Evolutionary conservation across 1,139 yeast species (phyloP).

Genomic region (Barnettozyma hawaiiensis): DNA sequence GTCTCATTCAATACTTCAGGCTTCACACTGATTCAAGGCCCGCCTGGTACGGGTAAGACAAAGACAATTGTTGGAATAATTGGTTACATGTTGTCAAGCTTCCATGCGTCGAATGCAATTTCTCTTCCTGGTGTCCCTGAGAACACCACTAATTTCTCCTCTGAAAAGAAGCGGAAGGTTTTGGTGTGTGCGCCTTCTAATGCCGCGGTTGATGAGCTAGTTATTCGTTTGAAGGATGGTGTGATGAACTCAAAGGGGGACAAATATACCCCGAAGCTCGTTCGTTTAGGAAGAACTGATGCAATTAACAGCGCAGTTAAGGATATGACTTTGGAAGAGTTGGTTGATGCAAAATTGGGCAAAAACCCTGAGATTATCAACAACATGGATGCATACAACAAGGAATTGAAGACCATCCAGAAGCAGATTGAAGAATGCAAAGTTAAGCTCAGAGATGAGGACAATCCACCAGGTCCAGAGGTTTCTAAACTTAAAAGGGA

Average conservation of each 20-base stretch:
- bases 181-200: slow-evolving; percentile 97
- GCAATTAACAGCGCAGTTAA: slow-evolving; percentile 79
- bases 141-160: background rate
- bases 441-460: slow-evolving; percentile 30
- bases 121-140: slow-evolving; percentile 18
- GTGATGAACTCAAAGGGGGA: slow-evolving; percentile 55
- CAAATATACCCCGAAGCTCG: slow-evolving; percentile 60
- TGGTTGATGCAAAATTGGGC: slow-evolving; percentile 64
- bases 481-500: slow-evolving; percentile 33
- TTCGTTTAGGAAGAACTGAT: slow-evolving; percentile 89
- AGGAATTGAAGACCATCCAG: slow-evolving; percentile 32
- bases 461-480: slow-evolving; percentile 13
- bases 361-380: slow-evolving; percentile 34
- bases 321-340: slow-evolving; percentile 81
- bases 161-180: slow-evolving; percentile 44
- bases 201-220: slow-evolving; percentile 97
- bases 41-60: slow-evolving; percentile 98
- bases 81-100: slow-evolving; percentile 60
- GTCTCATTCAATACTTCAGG: slow-evolving; percentile 68
- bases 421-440: slow-evolving; percentile 43
- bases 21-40: slow-evolving; percentile 91
- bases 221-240: slow-evolving; percentile 76
- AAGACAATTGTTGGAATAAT: slow-evolving; percentile 91
- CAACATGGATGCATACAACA: slow-evolving; percentile 29
- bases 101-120: slow-evolving; percentile 28